Base-by-base conservation (phyloP, 2,329 filamentous ascomycete species). In the Dactylellina cionopaga region DNA sequence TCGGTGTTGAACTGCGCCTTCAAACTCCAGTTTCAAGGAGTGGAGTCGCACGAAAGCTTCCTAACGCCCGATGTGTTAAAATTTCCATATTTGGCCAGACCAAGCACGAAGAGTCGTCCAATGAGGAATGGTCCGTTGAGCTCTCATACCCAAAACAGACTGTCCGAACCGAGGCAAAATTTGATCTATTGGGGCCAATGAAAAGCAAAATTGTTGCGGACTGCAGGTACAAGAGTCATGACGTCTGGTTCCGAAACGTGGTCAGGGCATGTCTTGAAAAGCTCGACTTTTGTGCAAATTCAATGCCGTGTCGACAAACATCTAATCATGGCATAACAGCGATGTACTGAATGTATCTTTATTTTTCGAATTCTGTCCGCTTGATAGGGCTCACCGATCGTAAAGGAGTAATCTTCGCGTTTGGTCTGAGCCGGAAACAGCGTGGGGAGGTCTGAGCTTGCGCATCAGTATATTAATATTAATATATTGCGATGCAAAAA, bases 161-260 rank as follows among this genome's bases (percentile, higher is more conserved):
- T 24, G 13, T 25, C 27, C 33, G 41, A 58, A 33, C 62, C 62
- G 62, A 66, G 33, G 31, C 47, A 31, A n/a, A n/a, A n/a, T n/a
- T n/a, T n/a, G n/a, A 22, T 22, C 24, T 58, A 39, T n/a, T 35
- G 49, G 25, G 15, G 9, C 17, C 22, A n/a, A 1, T 29, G n/a
- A 35, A 15, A n/a, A n/a, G 17, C 13, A 15, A 41, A 66, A 56
- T 66, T 66, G 49, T 41, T 47, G 27, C 33, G 17, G 35, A 37
- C 39, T 35, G 27, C 51, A 66, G 62, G 62, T 58, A 66, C 62
- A 31, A 58, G 52, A 66, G 62, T 58, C 51, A 66, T 56, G 62
- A 46, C 47, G 46, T 39, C 37, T n/a, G n/a, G n/a, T n/a, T n/a
- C n/a, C n/a, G n/a, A n/a, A n/a, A 37, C 47, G 47, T 44, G 19